Evolutionary conservation across 345 rosid species (phyloP).

Genomic region (Hirschfeldia incana): DNA sequence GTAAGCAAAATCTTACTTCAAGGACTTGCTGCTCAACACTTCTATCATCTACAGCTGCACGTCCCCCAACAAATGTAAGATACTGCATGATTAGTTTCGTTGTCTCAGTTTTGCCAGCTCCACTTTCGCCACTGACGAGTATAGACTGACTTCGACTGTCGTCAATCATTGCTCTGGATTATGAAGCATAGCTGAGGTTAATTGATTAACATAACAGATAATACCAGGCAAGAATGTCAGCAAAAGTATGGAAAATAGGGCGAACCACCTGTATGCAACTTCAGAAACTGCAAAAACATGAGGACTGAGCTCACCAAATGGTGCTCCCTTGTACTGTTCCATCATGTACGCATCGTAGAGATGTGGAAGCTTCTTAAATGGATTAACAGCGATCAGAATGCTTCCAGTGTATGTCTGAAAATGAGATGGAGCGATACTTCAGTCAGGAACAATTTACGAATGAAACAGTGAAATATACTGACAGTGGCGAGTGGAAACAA

Average conservation of each 20-base stretch:
- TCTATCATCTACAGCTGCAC: slow-evolving; percentile 82
- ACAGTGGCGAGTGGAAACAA: slow-evolving; percentile 12
- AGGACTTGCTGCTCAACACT: slow-evolving; percentile 98
- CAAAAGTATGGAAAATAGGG: not conserved
- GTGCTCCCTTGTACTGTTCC: slow-evolving; percentile 98
- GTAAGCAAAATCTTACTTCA: slow-evolving; percentile 60
- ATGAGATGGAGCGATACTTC: slow-evolving; percentile 11
- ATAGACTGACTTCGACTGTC: slow-evolving; percentile 91
- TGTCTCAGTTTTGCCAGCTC: slow-evolving; percentile 99
- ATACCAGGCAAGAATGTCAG: slow-evolving; percentile 17
- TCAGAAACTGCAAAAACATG: slow-evolving; percentile 99
- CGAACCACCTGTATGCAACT: slow-evolving; percentile 81
- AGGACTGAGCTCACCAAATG: slow-evolving; percentile 95
- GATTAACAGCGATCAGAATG: slow-evolving; percentile 97
- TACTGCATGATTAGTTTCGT: slow-evolving; percentile 97
- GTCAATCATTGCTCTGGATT: slow-evolving; percentile 84
- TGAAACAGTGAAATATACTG: slow-evolving; percentile 1
- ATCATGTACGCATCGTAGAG: slow-evolving; percentile 95
- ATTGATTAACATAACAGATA: slow-evolving; percentile 33
- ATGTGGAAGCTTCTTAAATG: slow-evolving; percentile 98
- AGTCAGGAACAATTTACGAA: slow-evolving; percentile 2
- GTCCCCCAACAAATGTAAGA: slow-evolving; percentile 96
- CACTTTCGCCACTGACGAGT: slow-evolving; percentile 99
- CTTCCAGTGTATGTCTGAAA: slow-evolving; percentile 95
- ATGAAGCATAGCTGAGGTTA: slow-evolving; percentile 38